Evolutionary conservation across 495 filamentous ascomycete species (phyloP), one percentile per base, ranked within the genome.

Genomic region (Echria macrotheca): DNA sequence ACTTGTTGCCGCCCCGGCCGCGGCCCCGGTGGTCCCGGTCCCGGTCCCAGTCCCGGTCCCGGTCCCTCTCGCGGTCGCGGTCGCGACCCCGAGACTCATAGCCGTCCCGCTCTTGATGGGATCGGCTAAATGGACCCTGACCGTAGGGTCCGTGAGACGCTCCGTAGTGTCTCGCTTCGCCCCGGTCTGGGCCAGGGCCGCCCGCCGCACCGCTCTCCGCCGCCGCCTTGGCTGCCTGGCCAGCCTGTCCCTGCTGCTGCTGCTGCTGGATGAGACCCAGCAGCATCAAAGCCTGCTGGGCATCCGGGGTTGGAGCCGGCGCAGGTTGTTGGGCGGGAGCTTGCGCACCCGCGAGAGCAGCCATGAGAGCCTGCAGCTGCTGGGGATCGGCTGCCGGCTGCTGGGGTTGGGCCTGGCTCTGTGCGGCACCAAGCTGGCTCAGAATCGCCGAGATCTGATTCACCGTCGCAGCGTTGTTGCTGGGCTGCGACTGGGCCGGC

Each of bases 371-470:
- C 39, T 60, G 52, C 18, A 61, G 31, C 29, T 61, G 61, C 2
- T 19, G 6, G 26, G 49, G 33, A 29, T 50, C 54, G 1, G 55
- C 21, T 1, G 47, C 18, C 5, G 39, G 10, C 4, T 44, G n/a
- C 14, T 59, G 61, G 5, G 50, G 45, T 36, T 57, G 59, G 17
- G n/a, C 21, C 1, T 10, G 15, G 24, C 15, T 36, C 5, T 35
- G 29, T 8, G 41, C 28, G 35, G 29, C 44, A 5, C 55, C 58
- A 18, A 64, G 49, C 4, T 53, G 53, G 1, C 55, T 25, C 10
- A 64, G 51, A n/a, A 64, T 54, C 24, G 58, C 39, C n/a, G 51
- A 49, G 2, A 61, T 24, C 15, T 62, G 56, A 24, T 35, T 49
- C 28, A 37, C 56, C 52, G 8, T 46, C 21, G 3, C 44, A 17